Base-by-base conservation (phyloP, 116 monocot genomes). In the Papilionanthe hybrid region DNA sequence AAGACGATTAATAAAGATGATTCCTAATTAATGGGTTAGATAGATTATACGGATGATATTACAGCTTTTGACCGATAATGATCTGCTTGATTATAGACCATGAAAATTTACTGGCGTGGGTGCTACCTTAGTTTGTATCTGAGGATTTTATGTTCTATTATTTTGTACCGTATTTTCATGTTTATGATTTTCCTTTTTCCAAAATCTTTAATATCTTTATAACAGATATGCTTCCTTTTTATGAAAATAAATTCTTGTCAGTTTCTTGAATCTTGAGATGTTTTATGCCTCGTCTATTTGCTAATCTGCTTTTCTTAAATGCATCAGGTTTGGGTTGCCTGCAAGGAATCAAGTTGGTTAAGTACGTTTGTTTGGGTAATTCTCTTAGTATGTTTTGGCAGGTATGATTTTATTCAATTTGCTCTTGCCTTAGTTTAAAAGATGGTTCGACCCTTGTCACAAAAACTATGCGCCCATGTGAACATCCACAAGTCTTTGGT, bases 381-480 rank as follows among this genome's bases (percentile, higher is more conserved):
- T 72, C 42, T 94, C 58, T 80, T 96, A 65, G 60, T 94, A 79
- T 94, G 90, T 85, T 83, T 94, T 80, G 96, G 96, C 84, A 96
- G 94, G 96, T 96, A 88, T 57, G 55, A 1, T 25, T 58, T 9
- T 76, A 25, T 27, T 55, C 12, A 30, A 57, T 44, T 41, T 60
- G 5, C 22, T 23, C 23, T 60, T 60, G 23, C 60, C 22, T 60
- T 22, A 60, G 9, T 60, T 60, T 60, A 23, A 22, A 23, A 5
- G 20, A 7, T 60, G 23, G 60, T 60, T 23, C 0, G 60, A 60
- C 20, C 60, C 60, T 60, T 23, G 60, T 60, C 22, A 60, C 5
- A 60, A 60, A 5, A 60, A n/a, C 23, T 60, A 3, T 60, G 22
- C 7, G 23, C 23, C 60, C 12, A 60, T 22, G 60, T 23, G 23